Evolutionary conservation across 108 stramenopile species (phyloP).

Genomic region (Chaetoceros tenuissimus): DNA sequence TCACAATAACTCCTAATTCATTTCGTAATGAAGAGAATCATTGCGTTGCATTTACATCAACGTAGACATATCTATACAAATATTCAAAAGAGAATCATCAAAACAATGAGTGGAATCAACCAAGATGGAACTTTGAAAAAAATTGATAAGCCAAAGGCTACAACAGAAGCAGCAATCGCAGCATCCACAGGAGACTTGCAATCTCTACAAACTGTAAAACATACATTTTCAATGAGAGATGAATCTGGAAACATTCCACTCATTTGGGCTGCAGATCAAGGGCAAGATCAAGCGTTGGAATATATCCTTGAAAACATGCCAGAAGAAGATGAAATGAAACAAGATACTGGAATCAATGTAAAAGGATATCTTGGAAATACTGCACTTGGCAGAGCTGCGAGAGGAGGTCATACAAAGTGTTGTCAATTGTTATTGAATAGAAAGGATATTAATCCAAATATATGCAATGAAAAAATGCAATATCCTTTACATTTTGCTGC

Average conservation of each 20-base stretch:
- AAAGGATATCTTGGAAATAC: slow-evolving; percentile 38
- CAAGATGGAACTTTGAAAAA: slow-evolving; percentile 6
- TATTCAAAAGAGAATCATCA: no score
- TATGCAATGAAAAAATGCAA: slow-evolving; percentile 43
- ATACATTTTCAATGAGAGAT: slow-evolving; percentile 7
- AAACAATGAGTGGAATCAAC: neutral
- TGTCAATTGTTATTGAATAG: slow-evolving; percentile 8
- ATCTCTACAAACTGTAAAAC: slow-evolving; percentile 4
- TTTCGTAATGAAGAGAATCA: no score
- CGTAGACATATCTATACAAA: no score
- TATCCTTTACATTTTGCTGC: slow-evolving; percentile 58
- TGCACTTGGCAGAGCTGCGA: slow-evolving; percentile 31
- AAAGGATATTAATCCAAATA: slow-evolving; percentile 12
- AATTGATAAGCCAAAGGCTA: slow-evolving; percentile 14
- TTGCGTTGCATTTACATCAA: no score
- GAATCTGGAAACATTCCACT: slow-evolving; percentile 33
- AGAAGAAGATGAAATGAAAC: neutral
- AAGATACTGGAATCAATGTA: slow-evolving; percentile 7
- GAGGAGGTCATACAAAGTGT: slow-evolving; percentile 18
- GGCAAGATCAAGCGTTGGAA: slow-evolving; percentile 12
- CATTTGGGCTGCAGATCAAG: slow-evolving; percentile 37
- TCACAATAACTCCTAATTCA: no score
- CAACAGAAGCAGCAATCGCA: slow-evolving; percentile 11
- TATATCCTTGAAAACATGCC: slow-evolving; percentile 1
- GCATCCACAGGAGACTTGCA: slow-evolving; percentile 17